phyloP scores from a whole-genome alignment of 148 eudicot species.

The Camellia sinensis region DNA sequence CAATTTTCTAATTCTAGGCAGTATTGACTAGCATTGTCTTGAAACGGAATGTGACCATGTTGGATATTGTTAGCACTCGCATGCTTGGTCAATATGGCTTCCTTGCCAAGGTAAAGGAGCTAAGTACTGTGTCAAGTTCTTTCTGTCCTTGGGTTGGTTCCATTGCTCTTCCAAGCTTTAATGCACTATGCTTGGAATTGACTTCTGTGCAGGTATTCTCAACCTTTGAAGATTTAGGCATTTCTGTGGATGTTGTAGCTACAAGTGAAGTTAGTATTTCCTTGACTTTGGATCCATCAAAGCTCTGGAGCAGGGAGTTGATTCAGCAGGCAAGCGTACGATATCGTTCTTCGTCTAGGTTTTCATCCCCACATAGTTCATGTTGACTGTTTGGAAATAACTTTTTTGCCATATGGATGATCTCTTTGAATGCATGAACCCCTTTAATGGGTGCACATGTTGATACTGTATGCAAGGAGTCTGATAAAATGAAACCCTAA shows the following conservation, averaged over 20 bases:
- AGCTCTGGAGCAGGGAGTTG: slow-evolving; percentile 96
- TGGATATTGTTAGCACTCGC: slow-evolving; percentile 95
- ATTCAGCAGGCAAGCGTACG: slow-evolving; percentile 97
- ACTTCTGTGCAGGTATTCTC: slow-evolving; percentile 68
- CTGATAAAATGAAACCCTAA: neutral
- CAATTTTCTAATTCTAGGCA: slow-evolving; percentile 48
- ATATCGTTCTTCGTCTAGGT: slow-evolving; percentile 14
- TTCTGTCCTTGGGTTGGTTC: neutral
- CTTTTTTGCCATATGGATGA: neutral
- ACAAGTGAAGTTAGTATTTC: slow-evolving; percentile 99
- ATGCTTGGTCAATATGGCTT: slow-evolving; percentile 98
- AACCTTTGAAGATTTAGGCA: slow-evolving; percentile 82
- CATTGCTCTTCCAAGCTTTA: slow-evolving; percentile 6
- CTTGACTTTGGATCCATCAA: slow-evolving; percentile 90
- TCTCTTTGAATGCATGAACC: neutral
- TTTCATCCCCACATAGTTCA: no score
- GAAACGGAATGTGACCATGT: slow-evolving; percentile 95
- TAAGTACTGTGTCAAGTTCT: slow-evolving; percentile 1
- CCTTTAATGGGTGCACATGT: neutral
- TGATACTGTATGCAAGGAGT: neutral
- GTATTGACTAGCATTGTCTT: slow-evolving; percentile 91
- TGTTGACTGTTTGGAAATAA: neutral
- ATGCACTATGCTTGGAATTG: slow-evolving; percentile 2
- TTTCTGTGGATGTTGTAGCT: slow-evolving; percentile 97
- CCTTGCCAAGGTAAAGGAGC: slow-evolving; percentile 69